A percentile compares a stretch with the other conserved stretches of the same genome.
These are phyloP conservation scores for Kwoniella sp. DNA, from an alignment of 768 basidiomycete species.

Conservation along the genomic window DNA sequence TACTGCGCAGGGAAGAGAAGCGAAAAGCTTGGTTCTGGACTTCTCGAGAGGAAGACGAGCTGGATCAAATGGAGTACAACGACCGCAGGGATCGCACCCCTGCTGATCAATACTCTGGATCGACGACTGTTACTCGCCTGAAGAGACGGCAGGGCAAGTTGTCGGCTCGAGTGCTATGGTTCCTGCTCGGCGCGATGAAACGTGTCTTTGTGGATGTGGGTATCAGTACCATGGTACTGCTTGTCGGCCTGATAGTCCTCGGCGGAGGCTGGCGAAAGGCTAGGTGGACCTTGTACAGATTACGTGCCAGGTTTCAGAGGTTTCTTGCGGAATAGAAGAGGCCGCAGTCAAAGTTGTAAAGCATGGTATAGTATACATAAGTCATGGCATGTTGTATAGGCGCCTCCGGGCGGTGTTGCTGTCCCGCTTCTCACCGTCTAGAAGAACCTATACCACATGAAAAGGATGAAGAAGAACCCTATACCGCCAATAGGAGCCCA, in stretches of 20 bases:
- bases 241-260: constrained; percentile 24
- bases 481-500: constrained; percentile 89
- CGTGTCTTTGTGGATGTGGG: constrained; percentile 38
- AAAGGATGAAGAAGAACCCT: constrained; percentile 62
- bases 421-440: constrained; percentile 14
- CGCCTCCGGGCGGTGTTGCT: too few species aligned
- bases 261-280: constrained; percentile 30
- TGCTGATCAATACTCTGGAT: not conserved
- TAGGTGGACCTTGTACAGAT: constrained; percentile 11
- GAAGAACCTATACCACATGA: constrained; percentile 57
- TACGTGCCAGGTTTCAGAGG: constrained; percentile 16
- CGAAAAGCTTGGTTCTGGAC: constrained; percentile 30
- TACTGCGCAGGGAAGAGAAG: constrained; percentile 28
- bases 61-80: constrained; percentile 32
- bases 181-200: constrained; percentile 25
- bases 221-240: constrained; percentile 26
- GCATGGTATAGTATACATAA: not conserved
- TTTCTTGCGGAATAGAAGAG: constrained; percentile 7
- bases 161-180: constrained; percentile 24
- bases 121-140: constrained; percentile 7
- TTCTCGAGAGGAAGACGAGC: constrained; percentile 27
- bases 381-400: too few species aligned
- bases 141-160: constrained; percentile 13
- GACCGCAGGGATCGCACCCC: constrained; percentile 4
- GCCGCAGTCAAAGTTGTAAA: not conserved